Percentiles rank a stretch among this genome's conserved stretches.
Evolutionary conservation across 2,329 filamentous ascomycete species (phyloP).

Genomic region (Colletotrichum acutatum): DNA sequence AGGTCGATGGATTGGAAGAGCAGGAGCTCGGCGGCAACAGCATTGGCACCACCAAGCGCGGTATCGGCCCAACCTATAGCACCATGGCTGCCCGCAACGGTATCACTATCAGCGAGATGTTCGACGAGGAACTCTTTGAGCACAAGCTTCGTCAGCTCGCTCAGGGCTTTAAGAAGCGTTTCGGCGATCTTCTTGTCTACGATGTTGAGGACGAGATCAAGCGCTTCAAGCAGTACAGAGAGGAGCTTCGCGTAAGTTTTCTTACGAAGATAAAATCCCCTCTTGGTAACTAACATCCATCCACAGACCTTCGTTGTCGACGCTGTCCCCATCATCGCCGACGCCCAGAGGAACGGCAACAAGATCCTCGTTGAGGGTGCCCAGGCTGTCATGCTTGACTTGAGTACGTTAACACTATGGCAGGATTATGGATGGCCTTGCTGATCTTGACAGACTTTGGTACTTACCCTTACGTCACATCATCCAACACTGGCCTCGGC

Average conservation of each 20-base stretch:
- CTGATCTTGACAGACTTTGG: constrained; percentile 51
- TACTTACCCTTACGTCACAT: constrained; percentile 60
- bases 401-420: constrained; percentile 41
- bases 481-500: constrained; percentile 35
- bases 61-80: constrained; percentile 55
- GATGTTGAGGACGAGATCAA: constrained; percentile 77
- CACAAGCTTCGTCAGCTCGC: constrained; percentile 71
- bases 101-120: constrained; percentile 74
- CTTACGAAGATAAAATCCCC: rapidly evolving
- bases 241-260: constrained; percentile 20
- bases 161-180: constrained; percentile 73
- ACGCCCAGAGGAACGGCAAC: constrained; percentile 67
- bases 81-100: constrained; percentile 71
- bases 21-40: constrained; percentile 53
- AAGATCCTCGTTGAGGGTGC: constrained; percentile 77
- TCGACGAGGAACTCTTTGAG: constrained; percentile 74
- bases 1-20: constrained; percentile 77
- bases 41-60: constrained; percentile 51
- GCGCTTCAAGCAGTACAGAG: constrained; percentile 35
- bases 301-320: constrained; percentile 67
- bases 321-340: constrained; percentile 71
- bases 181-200: constrained; percentile 72
- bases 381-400: constrained; percentile 68
- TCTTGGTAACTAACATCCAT: neutral
- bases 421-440: neutral